These are phyloP conservation scores for Puccinia triticina DNA, from an alignment of 1,284 basidiomycete genomes.

Conservation along the genomic window DNA sequence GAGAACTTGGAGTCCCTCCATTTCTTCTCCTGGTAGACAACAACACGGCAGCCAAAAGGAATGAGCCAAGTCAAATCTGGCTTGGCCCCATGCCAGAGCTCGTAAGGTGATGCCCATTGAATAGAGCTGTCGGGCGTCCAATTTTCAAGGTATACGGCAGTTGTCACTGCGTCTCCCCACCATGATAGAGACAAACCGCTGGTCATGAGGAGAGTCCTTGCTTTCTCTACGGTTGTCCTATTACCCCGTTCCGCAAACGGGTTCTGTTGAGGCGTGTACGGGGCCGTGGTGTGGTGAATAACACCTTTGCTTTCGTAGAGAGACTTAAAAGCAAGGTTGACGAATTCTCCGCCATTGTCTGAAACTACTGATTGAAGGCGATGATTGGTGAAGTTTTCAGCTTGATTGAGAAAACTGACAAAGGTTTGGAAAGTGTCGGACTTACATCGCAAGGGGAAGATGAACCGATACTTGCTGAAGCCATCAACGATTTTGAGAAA, in stretches of 20 bases:
- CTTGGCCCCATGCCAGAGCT: not conserved
- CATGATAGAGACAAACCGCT: not conserved
- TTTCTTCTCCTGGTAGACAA: not conserved
- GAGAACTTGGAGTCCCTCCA: not conserved
- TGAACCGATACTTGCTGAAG: not conserved
- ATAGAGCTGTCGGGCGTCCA: not conserved
- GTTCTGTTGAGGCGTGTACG: slow-evolving; percentile 15
- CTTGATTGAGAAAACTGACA: not conserved
- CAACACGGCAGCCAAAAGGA: slow-evolving; percentile 1
- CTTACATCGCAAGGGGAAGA: slow-evolving; percentile 1
- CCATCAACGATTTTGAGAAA: slow-evolving; percentile 25
- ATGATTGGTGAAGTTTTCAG: not conserved
- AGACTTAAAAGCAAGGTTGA: not conserved
- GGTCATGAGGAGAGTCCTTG: not conserved
- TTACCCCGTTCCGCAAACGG: not conserved
- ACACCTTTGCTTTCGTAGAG: not conserved
- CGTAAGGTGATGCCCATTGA: not conserved
- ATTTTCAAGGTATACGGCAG: slow-evolving; percentile 15
- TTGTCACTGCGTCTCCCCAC: slow-evolving; percentile 31
- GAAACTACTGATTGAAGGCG: not conserved
- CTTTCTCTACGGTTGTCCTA: not conserved
- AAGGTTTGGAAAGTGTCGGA: not conserved
- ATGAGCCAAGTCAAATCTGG: not conserved
- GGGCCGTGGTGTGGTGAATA: not conserved
- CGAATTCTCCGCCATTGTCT: slow-evolving; percentile 17